Conservation (phyloP, 805 yeast genomes). For the Hanseniaspora lindneri region DNA sequence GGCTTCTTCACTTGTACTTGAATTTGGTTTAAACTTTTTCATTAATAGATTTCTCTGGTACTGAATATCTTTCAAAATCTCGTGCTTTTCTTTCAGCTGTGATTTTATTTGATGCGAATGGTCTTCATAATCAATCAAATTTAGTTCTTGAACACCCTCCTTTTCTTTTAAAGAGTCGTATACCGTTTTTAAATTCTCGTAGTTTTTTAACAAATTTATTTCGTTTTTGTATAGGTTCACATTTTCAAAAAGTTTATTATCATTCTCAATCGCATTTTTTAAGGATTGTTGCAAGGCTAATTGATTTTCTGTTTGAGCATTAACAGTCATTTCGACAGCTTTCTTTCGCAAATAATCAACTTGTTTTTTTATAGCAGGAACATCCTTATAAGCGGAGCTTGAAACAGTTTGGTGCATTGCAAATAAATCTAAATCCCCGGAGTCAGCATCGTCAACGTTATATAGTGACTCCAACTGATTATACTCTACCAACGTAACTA, state of each 20-base stretch:
- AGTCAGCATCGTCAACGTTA: slow-evolving; percentile 29
- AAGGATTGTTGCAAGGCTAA: slow-evolving; percentile 47
- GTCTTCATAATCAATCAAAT: slow-evolving; percentile 62
- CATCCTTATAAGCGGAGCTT: slow-evolving; percentile 24
- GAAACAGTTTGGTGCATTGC: slow-evolving; percentile 25
- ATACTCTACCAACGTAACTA: slow-evolving; percentile 66
- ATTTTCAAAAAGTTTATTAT: slow-evolving; percentile 40
- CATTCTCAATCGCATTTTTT: slow-evolving; percentile 50
- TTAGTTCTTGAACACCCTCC: slow-evolving; percentile 22
- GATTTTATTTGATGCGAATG: slow-evolving; percentile 21
- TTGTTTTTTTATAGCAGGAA: slow-evolving; percentile 28
- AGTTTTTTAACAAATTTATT: slow-evolving; percentile 35
- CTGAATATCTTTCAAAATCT: slow-evolving; percentile 2
- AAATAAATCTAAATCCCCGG: slow-evolving; percentile 26
- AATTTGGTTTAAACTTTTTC: slow-evolving; percentile 5
- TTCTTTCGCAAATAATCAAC: slow-evolving; percentile 28
- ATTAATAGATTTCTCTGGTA: slow-evolving; percentile 6
- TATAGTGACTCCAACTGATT: slow-evolving; percentile 62
- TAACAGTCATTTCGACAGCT: slow-evolving; percentile 28
- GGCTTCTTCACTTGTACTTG: slow-evolving; percentile 35
- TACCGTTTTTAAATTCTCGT: slow-evolving; percentile 34
- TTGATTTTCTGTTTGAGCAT: slow-evolving; percentile 44
- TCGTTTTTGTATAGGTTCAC: slow-evolving; percentile 36
- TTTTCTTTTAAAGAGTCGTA: slow-evolving; percentile 21
- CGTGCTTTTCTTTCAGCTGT: not conserved